These are phyloP conservation scores for Amanita exitialis DNA, from an alignment of 768 basidiomycete species.

Conservation along the genomic window DNA sequence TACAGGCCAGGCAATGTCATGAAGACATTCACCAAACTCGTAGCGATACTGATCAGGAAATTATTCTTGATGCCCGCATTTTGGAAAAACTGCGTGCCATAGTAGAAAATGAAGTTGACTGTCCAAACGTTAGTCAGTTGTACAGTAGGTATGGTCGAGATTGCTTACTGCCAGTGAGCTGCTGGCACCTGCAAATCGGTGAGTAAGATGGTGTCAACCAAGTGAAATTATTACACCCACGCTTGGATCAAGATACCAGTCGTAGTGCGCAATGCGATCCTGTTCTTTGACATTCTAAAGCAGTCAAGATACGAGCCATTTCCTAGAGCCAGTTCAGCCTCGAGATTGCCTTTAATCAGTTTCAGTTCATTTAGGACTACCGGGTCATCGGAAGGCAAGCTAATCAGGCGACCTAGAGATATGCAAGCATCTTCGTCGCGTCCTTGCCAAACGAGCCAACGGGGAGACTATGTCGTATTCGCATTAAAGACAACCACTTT, in stretches of 20 bases:
- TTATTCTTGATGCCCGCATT: slow-evolving; percentile 45
- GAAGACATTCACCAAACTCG: slow-evolving; percentile 67
- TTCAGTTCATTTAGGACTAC: slow-evolving; percentile 45
- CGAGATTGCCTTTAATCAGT: slow-evolving; percentile 43
- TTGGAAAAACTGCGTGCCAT: slow-evolving; percentile 58
- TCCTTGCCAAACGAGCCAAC: slow-evolving; percentile 67
- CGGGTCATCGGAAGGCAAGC: slow-evolving; percentile 34
- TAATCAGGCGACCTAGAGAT: slow-evolving; percentile 55
- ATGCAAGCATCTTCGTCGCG: slow-evolving; percentile 45
- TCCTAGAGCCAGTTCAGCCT: slow-evolving; percentile 53
- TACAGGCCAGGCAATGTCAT: slow-evolving; percentile 78
- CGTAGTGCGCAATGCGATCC: slow-evolving; percentile 57
- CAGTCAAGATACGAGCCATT: slow-evolving; percentile 53
- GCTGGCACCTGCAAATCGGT: slow-evolving; percentile 11
- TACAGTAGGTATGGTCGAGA: slow-evolving; percentile 11
- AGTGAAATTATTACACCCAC: slow-evolving; percentile 9
- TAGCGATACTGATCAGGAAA: slow-evolving; percentile 59
- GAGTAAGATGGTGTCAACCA: background rate
- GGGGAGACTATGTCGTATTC: slow-evolving; percentile 40
- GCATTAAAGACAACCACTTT: slow-evolving; percentile 4
- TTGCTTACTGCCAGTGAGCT: slow-evolving; percentile 51
- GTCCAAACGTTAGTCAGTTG: background rate
- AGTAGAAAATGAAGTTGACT: slow-evolving; percentile 69
- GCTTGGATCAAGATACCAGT: slow-evolving; percentile 75
- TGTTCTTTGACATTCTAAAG: slow-evolving; percentile 50